Base-by-base conservation (phyloP, 352 stramenopile species). In the Thraustochytrium sp. region DNA sequence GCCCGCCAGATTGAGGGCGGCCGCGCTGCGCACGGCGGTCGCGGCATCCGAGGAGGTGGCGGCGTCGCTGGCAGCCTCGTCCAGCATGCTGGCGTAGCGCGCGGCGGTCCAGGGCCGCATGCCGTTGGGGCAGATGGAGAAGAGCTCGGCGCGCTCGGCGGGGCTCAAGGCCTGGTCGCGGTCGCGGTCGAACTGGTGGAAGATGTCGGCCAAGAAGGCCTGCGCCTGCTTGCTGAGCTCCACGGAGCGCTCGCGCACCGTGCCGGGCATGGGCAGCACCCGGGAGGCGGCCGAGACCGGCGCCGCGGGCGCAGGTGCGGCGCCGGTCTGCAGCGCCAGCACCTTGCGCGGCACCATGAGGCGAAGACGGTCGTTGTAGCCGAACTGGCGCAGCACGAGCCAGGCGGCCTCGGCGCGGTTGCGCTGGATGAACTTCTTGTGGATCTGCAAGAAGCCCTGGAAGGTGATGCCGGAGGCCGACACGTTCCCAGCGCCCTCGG, bases 341-440 rank as follows among this genome's bases (percentile, higher is more conserved):
- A 34, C 62, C 2, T 23, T 8, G 2, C 31, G 31, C n/a, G 68
- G 68, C 8, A 80, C 44, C 68, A 55, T 46, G 31, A 80, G 53
- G 36, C 76, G 21, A 4, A 80, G 16, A n/a, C 68, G 31, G 46
- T 80, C 68, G 49, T 80, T 74, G 37, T 85, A 85, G 9, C 82
- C 82, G 46, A 85, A 85, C 48, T 75, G 82, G 23, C 74, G 40
- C 16, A 85, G 84, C 23, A 87, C 76, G 76, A 94, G 91, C 92
- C 92, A 96, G 85, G 91, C 92, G 16, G 89, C 92, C 87, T 96
- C 92, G n/a, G 92, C 91, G 1, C 92, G 90, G 59, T 94, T 93
- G 68, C 91, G 91, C 72, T 94, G 89, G 82, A 96, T 94, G 86
- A 95, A 95, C 59, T 94, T 80, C 86, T 93, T 90, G 89, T 91